Evolutionary conservation across 306 rosid species (phyloP), one percentile per base, ranked within the genome.

Genomic region (Urtica urens): DNA sequence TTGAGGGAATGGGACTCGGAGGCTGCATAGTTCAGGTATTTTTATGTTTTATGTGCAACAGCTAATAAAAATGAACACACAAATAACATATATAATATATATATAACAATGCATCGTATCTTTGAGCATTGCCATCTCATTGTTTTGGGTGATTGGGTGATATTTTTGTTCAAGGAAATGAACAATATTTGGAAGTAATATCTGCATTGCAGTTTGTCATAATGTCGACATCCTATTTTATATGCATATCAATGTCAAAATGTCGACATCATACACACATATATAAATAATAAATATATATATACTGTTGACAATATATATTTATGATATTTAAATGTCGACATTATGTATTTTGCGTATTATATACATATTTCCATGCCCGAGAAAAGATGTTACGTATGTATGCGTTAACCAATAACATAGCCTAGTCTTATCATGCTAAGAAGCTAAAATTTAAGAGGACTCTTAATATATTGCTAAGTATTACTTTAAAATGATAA

Each of bases 1-100:
- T 83, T 37, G 94, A 87, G 7, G 96, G 96, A 50, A 80, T 80
- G 87, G 87, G 94, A 28, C 93, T 83, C 10, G 96, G 96, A 27
- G 81, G 94, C 6, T 78, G 87, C 58, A 80, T 83, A 19, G 28
- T 70, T 44, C 96, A 87, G 94, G 96, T 80, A 49, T 13, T 15
- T 9, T 1, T 44, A n/a, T 12, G 6, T 24, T 5, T n/a, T 16
- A 35, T 28, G n/a, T 28, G 33, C 33, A 28, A 28, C 10, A 28
- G 33, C n/a, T n/a, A n/a, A n/a, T n/a, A n/a, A n/a, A 28, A 14
- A 35, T 35, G 10, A 10, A 35, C 10, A 35, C 3, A 35, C 11
- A 13, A 35, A 35, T 7, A 35, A 31, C 13, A 31, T 31, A 31
- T n/a, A n/a, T n/a, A n/a, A 19, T 17, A 21, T 46, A 45, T 45